Percentiles rank a stretch among this genome's conserved stretches.
Conservation (phyloP, 148 eudicot species). For the Rhododendron williamsianum region DNA sequence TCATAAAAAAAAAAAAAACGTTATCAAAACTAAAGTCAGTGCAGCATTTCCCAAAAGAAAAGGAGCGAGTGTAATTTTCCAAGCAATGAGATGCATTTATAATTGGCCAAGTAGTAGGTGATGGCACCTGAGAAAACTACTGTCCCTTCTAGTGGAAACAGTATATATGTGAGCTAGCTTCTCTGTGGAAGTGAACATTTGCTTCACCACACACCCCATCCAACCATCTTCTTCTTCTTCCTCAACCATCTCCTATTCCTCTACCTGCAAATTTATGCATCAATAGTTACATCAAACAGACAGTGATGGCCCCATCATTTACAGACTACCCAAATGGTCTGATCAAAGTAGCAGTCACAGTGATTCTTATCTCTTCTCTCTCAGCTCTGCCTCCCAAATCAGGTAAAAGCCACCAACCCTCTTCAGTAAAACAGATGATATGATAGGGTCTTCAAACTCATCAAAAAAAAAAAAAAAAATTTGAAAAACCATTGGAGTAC, state of each 20-base stretch:
- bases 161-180: not conserved
- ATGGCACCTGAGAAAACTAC: constrained; percentile 7
- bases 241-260: not conserved
- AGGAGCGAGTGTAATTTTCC: not conserved
- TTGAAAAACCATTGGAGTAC: not conserved
- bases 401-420: constrained; percentile 25
- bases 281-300: not conserved
- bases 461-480: not conserved
- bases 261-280: not conserved
- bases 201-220: not conserved
- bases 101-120: constrained; percentile 10
- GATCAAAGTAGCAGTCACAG: constrained; percentile 18
- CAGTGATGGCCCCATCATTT: constrained; percentile 25
- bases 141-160: constrained; percentile 22
- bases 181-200: not conserved
- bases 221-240: not conserved
- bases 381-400: constrained; percentile 24
- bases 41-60: constrained; percentile 16
- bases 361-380: constrained; percentile 27
- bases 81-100: not conserved
- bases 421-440: not conserved
- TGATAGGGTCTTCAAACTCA: not conserved
- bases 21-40: constrained; percentile 13
- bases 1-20: too few species aligned
- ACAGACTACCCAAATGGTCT: constrained; percentile 7